phyloP scores from a whole-genome alignment of 2,329 filamentous ascomycete genomes.

The Ascochyta pisi region DNA sequence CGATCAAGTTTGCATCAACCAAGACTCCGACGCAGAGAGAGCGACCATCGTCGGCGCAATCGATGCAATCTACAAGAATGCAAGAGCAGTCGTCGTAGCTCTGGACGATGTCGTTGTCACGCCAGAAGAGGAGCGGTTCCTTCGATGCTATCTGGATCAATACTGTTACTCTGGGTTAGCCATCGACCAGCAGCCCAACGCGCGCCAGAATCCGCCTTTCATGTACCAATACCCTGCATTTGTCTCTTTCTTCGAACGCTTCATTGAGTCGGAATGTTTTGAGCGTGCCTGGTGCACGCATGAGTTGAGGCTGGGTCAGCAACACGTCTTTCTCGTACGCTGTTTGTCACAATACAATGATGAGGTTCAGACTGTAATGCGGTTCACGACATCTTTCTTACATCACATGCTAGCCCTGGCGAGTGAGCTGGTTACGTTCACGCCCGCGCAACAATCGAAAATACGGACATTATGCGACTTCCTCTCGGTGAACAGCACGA shows the following conservation, averaged over 20 bases:
- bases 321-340: conserved; percentile 52
- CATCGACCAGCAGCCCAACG: conserved; percentile 33
- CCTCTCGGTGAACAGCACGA: conserved; percentile 20
- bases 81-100: conserved; percentile 50
- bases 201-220: conserved; percentile 36
- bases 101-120: conserved; percentile 52
- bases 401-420: conserved; percentile 50
- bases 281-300: conserved; percentile 55
- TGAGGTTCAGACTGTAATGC: conserved; percentile 35
- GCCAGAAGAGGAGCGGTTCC: conserved; percentile 44
- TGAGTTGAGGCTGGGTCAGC: conserved; percentile 52
- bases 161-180: conserved; percentile 38
- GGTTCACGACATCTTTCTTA: conserved; percentile 53
- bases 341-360: conserved; percentile 37
- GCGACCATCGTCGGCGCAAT: conserved; percentile 51
- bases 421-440: conserved; percentile 27
- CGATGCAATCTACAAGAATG: conserved; percentile 53
- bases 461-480: conserved; percentile 32
- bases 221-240: conserved; percentile 37
- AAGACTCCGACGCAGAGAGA: conserved; percentile 50
- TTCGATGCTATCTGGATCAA: conserved; percentile 50
- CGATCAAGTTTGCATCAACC: conserved; percentile 55
- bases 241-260: conserved; percentile 41
- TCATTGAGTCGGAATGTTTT: conserved; percentile 53
- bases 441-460: conserved; percentile 21